A percentile compares a stretch with the other conserved stretches of the same genome.
These are phyloP conservation scores for Ascochyta koolunga DNA, from an alignment of 2,329 filamentous ascomycete genomes.

Conservation along the genomic window DNA sequence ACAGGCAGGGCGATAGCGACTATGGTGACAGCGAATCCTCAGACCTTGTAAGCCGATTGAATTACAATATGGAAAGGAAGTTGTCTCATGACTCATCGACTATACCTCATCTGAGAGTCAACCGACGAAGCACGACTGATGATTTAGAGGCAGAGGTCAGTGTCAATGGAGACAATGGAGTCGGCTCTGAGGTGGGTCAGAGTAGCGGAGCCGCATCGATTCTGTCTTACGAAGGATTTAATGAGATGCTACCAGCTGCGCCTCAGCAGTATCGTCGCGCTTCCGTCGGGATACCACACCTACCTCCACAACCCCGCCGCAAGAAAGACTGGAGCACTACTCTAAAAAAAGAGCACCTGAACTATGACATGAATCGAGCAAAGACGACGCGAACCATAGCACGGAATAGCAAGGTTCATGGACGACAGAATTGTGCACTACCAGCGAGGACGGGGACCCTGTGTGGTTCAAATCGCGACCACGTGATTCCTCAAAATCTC, in stretches of 20 bases:
- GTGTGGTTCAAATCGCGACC: neutral
- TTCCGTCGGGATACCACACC: neutral
- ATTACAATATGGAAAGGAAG: neutral
- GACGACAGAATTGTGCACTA: neutral
- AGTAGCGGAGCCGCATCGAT: neutral
- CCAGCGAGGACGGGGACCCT: neutral
- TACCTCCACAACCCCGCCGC: neutral
- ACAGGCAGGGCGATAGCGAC: too few relatives aligned
- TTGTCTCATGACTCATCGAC: neutral
- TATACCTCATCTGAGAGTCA: neutral
- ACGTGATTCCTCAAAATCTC: neutral
- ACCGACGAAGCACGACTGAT: neutral
- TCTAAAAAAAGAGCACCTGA: neutral
- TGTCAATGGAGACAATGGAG: neutral
- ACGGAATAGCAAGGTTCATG: neutral
- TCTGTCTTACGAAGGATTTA: neutral
- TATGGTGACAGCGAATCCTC: neutral
- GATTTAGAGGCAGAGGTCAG: neutral
- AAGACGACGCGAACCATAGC: neutral
- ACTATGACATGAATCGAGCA: neutral
- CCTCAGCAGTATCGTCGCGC: neutral
- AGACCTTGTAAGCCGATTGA: neutral
- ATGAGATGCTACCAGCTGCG: neutral
- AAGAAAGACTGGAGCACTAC: neutral
- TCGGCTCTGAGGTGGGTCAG: neutral